These are phyloP conservation scores for Fusarium citri DNA, from an alignment of 2,329 filamentous ascomycete species.

Conservation along the genomic window DNA sequence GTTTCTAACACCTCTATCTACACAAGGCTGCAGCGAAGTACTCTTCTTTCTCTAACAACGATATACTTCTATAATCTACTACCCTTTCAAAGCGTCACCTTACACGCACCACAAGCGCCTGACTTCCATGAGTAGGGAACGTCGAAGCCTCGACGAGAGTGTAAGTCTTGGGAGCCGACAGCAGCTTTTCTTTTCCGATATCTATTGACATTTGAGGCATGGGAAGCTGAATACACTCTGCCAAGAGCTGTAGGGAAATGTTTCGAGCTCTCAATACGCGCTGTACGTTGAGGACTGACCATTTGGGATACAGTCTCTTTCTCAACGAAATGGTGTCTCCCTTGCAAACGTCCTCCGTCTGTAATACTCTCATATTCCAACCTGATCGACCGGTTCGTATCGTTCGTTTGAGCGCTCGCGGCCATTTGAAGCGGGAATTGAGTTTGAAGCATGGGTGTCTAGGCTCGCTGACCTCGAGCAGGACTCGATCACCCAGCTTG, in stretches of 20 bases:
- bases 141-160: background rate
- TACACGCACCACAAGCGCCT: background rate
- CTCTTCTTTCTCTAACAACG: background rate
- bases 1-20: background rate
- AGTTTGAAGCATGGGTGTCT: background rate
- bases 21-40: background rate
- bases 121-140: background rate
- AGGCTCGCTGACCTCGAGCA: background rate
- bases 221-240: background rate
- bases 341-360: background rate
- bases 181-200: background rate
- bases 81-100: background rate
- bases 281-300: background rate
- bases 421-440: background rate
- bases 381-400: background rate
- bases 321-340: background rate
- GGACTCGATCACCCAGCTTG: background rate
- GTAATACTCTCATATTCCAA: background rate
- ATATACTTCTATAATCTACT: background rate
- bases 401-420: background rate
- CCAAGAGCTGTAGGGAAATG: background rate
- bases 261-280: background rate
- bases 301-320: background rate
- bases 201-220: background rate
- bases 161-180: background rate